phyloP scores from a whole-genome alignment of 257 asterid genomes.

The Datura wrightii region DNA sequence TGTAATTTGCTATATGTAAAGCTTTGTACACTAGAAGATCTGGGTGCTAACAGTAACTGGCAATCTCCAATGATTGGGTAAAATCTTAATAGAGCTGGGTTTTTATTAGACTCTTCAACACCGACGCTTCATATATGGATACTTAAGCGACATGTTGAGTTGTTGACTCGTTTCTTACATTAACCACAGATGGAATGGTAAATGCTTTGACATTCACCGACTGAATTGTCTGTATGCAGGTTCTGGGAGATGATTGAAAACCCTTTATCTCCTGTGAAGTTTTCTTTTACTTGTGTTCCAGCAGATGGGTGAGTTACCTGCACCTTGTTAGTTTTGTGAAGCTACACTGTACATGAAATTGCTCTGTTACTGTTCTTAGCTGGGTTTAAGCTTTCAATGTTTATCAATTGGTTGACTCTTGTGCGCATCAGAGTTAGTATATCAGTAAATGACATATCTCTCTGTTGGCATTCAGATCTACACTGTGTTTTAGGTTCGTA shows the following conservation, averaged over 20 bases:
- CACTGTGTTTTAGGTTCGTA: not conserved
- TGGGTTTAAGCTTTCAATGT: not conserved
- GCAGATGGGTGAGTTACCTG: slow-evolving; percentile 69
- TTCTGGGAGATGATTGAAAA: slow-evolving; percentile 73
- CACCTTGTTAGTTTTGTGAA: slow-evolving; percentile 24
- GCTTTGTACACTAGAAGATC: not conserved
- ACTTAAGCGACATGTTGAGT: not conserved
- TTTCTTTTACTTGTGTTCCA: slow-evolving; percentile 65
- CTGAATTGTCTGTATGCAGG: slow-evolving; percentile 50
- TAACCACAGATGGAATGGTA: not conserved
- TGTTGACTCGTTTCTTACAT: not conserved
- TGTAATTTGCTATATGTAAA: not conserved
- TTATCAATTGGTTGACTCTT: no score
- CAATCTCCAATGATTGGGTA: not conserved
- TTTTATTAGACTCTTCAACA: not conserved
- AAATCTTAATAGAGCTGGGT: not conserved
- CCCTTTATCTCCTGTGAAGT: slow-evolving; percentile 78
- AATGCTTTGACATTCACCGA: not conserved
- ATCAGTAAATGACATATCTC: no score
- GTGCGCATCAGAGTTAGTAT: no score
- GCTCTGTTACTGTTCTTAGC: not conserved
- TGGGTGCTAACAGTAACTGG: not conserved
- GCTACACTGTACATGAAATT: not conserved
- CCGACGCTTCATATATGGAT: not conserved
- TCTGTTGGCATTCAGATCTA: no score